phyloP scores from a whole-genome alignment of 192 early-diverging fungal species.

The Kickxella alabastrina region DNA sequence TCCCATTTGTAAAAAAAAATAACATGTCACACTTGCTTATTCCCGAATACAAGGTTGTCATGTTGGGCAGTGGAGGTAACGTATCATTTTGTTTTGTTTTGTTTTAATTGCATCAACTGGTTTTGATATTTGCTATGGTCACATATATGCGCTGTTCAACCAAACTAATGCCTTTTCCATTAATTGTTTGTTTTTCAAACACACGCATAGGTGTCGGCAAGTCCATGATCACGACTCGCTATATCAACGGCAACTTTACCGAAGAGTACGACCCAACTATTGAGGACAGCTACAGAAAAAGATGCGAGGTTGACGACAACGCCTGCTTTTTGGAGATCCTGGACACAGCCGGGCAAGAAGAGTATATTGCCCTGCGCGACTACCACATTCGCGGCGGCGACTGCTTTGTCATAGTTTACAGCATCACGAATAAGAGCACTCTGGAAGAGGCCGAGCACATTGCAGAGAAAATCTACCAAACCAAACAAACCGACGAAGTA shows the following conservation, averaged over 20 bases:
- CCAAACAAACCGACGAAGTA: conserved; percentile 73
- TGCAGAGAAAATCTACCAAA: conserved; percentile 69
- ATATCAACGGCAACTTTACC: conserved; percentile 88
- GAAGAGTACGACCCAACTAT: conserved; percentile 96
- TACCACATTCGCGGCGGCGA: conserved; percentile 88
- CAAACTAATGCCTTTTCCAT: too few species aligned
- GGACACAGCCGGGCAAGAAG: conserved; percentile 89
- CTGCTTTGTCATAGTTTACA: conserved; percentile 82
- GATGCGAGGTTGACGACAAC: conserved; percentile 77
- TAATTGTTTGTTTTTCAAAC: neutral
- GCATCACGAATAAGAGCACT: conserved; percentile 52
- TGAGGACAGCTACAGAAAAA: conserved; percentile 85
- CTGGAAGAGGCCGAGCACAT: conserved; percentile 72
- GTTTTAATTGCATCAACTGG: too few species aligned
- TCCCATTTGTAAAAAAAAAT: too few species aligned
- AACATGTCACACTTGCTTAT: conserved; percentile 48
- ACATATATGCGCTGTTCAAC: too few species aligned
- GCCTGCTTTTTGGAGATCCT: conserved; percentile 84
- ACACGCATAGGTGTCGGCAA: conserved; percentile 62
- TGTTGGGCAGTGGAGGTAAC: conserved; percentile 87
- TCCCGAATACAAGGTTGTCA: conserved; percentile 94
- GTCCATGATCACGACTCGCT: conserved; percentile 88
- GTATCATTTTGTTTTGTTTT: too few species aligned
- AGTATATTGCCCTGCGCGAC: conserved; percentile 75
- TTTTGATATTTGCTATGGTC: too few species aligned